These are phyloP conservation scores for Fusarium dlaminii DNA, from an alignment of 2,329 filamentous ascomycete genomes.

Conservation along the genomic window DNA sequence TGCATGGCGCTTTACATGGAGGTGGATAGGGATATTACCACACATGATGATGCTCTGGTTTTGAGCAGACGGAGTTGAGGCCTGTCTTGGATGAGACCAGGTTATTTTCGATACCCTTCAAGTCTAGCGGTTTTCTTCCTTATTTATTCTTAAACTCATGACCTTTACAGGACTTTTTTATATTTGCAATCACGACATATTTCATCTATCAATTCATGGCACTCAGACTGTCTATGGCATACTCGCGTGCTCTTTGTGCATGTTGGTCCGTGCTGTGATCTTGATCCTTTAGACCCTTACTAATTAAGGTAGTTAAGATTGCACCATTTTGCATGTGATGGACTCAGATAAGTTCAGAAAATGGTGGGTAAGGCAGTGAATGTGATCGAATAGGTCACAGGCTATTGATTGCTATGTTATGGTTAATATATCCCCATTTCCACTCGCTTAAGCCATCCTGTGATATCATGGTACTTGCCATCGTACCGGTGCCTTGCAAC, in stretches of 20 bases:
- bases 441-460: neutral
- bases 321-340: conserved; percentile 19
- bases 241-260: neutral
- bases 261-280: conserved; percentile 10
- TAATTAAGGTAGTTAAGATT: neutral
- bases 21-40: conserved; percentile 9
- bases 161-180: neutral
- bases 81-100: conserved; percentile 38
- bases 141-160: neutral
- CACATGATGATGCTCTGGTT: conserved; percentile 32
- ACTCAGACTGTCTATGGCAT: neutral
- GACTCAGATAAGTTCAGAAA: neutral
- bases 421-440: neutral
- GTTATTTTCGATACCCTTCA: conserved; percentile 44
- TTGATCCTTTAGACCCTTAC: neutral
- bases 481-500: neutral
- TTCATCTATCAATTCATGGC: neutral
- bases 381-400: neutral
- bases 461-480: too few relatives aligned
- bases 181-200: neutral
- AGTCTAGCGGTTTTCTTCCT: conserved; percentile 31
- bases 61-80: conserved; percentile 36
- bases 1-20: conserved; percentile 28
- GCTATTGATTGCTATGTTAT: neutral
- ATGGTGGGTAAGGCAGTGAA: neutral